Conservation (phyloP, 768 basidiomycete genomes). For the Lentinula sp. region DNA sequence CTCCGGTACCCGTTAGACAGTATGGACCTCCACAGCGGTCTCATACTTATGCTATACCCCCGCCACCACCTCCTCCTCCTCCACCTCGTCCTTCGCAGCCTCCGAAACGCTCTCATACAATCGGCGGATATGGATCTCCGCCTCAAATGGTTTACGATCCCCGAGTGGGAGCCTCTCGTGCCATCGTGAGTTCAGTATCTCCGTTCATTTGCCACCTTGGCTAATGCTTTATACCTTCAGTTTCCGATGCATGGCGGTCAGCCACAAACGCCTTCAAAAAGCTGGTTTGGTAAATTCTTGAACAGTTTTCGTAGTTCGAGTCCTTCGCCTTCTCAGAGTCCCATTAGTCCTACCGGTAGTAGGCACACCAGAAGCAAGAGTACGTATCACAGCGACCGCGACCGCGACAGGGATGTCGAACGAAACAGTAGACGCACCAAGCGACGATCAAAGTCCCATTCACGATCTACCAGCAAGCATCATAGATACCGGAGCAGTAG, state of each 20-base stretch:
- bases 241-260: neutral
- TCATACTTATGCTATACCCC: neutral
- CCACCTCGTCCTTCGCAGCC: neutral
- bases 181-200: neutral
- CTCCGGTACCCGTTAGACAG: neutral
- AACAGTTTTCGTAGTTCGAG: neutral
- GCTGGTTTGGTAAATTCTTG: slow-evolving; percentile 4
- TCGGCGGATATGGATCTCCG: neutral
- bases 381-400: neutral
- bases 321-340: neutral
- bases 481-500: neutral
- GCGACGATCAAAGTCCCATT: neutral
- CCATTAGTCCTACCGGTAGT: neutral
- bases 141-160: neutral
- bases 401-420: neutral
- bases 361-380: neutral
- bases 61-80: neutral
- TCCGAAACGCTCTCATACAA: neutral
- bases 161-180: neutral
- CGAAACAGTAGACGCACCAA: neutral
- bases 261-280: neutral
- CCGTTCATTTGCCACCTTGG: neutral
- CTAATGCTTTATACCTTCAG: neutral
- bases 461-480: neutral
- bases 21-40: slow-evolving; percentile 2